phyloP scores from a whole-genome alignment of 2,329 filamentous ascomycete species.

The Fusarium sp. region DNA sequence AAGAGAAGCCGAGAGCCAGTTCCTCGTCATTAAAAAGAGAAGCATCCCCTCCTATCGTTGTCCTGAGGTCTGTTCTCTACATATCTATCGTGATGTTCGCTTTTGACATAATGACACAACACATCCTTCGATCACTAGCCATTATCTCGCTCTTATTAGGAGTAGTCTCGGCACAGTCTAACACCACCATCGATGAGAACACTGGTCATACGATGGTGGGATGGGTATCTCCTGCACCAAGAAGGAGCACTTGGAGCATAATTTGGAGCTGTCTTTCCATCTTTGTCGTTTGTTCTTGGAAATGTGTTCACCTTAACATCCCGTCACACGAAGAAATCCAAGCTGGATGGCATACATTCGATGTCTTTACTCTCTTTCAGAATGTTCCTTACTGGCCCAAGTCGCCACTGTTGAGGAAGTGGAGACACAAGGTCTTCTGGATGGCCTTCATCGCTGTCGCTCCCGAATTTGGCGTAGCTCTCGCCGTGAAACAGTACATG shows the following conservation, averaged over 20 bases:
- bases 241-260: fast-evolving
- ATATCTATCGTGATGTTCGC: too few relatives aligned
- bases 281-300: background rate
- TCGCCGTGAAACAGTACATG: background rate
- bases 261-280: background rate
- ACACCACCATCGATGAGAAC: too few relatives aligned
- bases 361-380: too few relatives aligned
- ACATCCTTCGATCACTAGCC: too few relatives aligned
- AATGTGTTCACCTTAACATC: conserved; percentile 5
- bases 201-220: too few relatives aligned
- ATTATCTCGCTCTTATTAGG: too few relatives aligned
- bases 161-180: too few relatives aligned
- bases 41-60: too few relatives aligned
- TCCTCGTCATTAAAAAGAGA: too few relatives aligned
- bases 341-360: background rate
- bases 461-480: fast-evolving
- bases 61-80: too few relatives aligned
- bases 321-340: background rate
- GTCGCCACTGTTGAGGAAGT: fast-evolving
- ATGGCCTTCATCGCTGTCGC: fast-evolving
- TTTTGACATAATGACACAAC: too few relatives aligned
- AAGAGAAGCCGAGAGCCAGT: too few relatives aligned
- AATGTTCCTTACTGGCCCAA: fast-evolving
- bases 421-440: fast-evolving
- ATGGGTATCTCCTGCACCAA: background rate